Percentiles rank a stretch among this genome's conserved stretches.
Evolutionary conservation across 2,329 filamentous ascomycete genomes (phyloP).

Genomic region (Penicillium psychrosexuale): DNA sequence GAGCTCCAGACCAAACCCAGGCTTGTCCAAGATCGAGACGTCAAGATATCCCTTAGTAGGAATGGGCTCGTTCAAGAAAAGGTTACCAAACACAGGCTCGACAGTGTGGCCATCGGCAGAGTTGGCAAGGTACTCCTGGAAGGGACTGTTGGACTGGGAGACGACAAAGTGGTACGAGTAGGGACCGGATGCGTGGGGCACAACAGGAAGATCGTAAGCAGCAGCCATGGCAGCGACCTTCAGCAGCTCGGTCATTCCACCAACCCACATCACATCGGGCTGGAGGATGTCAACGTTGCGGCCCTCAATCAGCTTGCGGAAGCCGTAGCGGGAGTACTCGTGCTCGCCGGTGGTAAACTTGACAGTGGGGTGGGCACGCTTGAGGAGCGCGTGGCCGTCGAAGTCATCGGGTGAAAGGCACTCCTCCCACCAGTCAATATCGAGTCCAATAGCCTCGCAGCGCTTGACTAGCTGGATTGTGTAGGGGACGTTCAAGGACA

Average conservation of each 20-base stretch:
- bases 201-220: constrained; percentile 90
- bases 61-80: constrained; percentile 89
- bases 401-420: constrained; percentile 87
- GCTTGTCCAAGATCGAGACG: constrained; percentile 76
- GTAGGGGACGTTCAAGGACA: constrained; percentile 90
- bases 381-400: constrained; percentile 84
- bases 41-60: constrained; percentile 78
- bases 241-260: constrained; percentile 85
- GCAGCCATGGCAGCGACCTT: constrained; percentile 85
- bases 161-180: constrained; percentile 97
- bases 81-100: constrained; percentile 83
- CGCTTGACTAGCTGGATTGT: constrained; percentile 87
- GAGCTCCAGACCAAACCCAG: constrained; percentile 83
- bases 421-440: constrained; percentile 98
- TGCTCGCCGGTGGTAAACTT: constrained; percentile 97
- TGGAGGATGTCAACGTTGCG: constrained; percentile 93
- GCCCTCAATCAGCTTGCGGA: constrained; percentile 88
- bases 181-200: constrained; percentile 89
- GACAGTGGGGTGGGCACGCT: constrained; percentile 81
- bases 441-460: constrained; percentile 72
- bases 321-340: constrained; percentile 90
- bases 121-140: constrained; percentile 95
- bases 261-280: constrained; percentile 97
- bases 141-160: constrained; percentile 86
- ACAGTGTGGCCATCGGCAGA: constrained; percentile 88